Conservation (phyloP, 106 monocot species). For the Chionographis japonica region DNA sequence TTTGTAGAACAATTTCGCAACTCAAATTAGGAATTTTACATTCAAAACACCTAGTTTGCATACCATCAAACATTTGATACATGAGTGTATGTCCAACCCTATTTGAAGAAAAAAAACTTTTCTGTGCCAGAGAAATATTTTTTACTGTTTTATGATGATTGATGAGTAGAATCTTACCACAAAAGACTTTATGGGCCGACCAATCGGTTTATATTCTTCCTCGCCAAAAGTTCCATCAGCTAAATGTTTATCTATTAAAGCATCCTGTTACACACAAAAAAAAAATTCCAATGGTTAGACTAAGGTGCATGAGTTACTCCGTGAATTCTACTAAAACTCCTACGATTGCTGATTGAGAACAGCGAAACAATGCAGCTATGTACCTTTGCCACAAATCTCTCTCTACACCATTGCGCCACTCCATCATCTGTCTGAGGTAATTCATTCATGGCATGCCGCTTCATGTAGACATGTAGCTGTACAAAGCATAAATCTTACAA, state of each 20-base stretch:
- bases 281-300: neutral
- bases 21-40: too few relatives aligned
- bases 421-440: slow-evolving; percentile 75
- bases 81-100: neutral
- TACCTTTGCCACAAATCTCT: slow-evolving; percentile 83
- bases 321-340: neutral
- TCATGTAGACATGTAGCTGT: slow-evolving; percentile 82
- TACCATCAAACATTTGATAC: too few relatives aligned
- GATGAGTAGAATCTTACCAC: slow-evolving; percentile 43
- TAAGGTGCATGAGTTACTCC: neutral
- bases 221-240: slow-evolving; percentile 64
- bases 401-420: slow-evolving; percentile 90
- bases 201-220: slow-evolving; percentile 50
- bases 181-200: slow-evolving; percentile 76
- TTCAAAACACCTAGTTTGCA: too few relatives aligned
- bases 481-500: slow-evolving; percentile 1
- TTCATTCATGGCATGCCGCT: slow-evolving; percentile 70
- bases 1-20: too few relatives aligned
- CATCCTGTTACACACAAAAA: slow-evolving; percentile 52
- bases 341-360: neutral
- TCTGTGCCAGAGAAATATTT: neutral
- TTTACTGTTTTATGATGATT: too few relatives aligned
- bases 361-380: neutral
- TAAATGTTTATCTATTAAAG: slow-evolving; percentile 74
- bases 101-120: too few relatives aligned